phyloP scores from a whole-genome alignment of 1,139 yeast genomes.

The Pichia sp. region DNA sequence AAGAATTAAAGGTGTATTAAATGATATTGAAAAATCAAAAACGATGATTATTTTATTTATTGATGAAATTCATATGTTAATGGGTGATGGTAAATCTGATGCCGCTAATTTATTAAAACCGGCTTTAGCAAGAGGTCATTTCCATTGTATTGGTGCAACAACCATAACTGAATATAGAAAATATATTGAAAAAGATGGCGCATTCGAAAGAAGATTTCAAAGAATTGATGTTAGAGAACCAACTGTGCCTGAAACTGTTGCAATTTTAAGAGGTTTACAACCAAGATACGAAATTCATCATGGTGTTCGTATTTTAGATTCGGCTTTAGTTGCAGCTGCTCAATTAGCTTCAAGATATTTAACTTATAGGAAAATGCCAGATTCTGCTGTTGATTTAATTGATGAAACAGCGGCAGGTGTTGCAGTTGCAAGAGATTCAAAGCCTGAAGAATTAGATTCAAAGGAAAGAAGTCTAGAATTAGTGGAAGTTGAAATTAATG shows the following conservation, averaged over 20 bases:
- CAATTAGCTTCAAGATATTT: constrained; percentile 91
- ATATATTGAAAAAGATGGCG: constrained; percentile 93
- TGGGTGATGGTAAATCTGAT: constrained; percentile 95
- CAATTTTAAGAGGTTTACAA: constrained; percentile 93
- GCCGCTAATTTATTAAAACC: constrained; percentile 97
- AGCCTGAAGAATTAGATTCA: constrained; percentile 93
- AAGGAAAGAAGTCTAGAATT: constrained; percentile 89
- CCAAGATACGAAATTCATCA: constrained; percentile 96
- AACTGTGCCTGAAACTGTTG: constrained; percentile 86
- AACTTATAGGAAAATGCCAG: constrained; percentile 94
- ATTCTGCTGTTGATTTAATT: constrained; percentile 93
- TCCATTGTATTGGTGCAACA: constrained; percentile 98
- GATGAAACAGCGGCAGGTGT: constrained; percentile 98
- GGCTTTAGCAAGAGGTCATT: constrained; percentile 90
- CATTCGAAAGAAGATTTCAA: constrained; percentile 97
- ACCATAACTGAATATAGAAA: constrained; percentile 92
- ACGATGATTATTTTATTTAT: constrained; percentile 84
- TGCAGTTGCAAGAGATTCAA: constrained; percentile 96
- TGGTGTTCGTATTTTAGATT: constrained; percentile 93
- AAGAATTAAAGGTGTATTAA: constrained; percentile 90
- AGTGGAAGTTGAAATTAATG: constrained; percentile 91
- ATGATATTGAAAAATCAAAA: constrained; percentile 84
- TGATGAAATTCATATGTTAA: constrained; percentile 91
- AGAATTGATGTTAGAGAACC: constrained; percentile 95
- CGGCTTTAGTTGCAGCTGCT: constrained; percentile 92